phyloP scores from a whole-genome alignment of 176 grass and related monocot species.

The Secale cereale region DNA sequence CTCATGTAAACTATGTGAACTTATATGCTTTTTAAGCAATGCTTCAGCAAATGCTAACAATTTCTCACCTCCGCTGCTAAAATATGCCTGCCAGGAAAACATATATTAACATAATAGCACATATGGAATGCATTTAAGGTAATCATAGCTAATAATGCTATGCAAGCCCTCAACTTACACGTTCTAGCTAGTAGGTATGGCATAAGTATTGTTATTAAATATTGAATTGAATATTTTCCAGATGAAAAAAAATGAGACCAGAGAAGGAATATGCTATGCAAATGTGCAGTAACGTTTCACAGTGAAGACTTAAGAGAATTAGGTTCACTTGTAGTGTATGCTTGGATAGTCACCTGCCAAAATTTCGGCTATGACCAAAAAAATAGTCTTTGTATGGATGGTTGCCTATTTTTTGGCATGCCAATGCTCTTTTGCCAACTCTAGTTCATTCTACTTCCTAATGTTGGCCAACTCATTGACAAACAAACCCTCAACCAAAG shows the following conservation, averaged over 20 bases:
- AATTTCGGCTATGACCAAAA: not conserved
- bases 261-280: not conserved
- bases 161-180: not conserved
- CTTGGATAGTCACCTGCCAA: no score
- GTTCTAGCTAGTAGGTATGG: not conserved
- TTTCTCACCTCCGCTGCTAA: slow-evolving; percentile 66
- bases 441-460: not conserved
- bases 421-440: not conserved
- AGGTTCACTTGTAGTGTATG: no score
- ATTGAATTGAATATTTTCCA: not conserved
- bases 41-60: slow-evolving; percentile 76
- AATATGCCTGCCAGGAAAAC: slow-evolving; percentile 49
- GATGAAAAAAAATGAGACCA: not conserved
- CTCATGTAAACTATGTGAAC: slow-evolving; percentile 81
- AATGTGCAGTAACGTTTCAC: not conserved
- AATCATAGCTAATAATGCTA: not conserved
- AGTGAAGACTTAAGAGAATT: not conserved
- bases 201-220: slow-evolving; percentile 13
- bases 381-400: not conserved
- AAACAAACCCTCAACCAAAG: not conserved
- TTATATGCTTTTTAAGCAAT: slow-evolving; percentile 88
- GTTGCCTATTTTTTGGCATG: not conserved
- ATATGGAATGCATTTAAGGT: not conserved
- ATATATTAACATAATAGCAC: slow-evolving; percentile 6
- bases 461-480: not conserved